These are phyloP conservation scores for Ustilago trichophora DNA, from an alignment of 1,284 basidiomycete species.

Conservation along the genomic window DNA sequence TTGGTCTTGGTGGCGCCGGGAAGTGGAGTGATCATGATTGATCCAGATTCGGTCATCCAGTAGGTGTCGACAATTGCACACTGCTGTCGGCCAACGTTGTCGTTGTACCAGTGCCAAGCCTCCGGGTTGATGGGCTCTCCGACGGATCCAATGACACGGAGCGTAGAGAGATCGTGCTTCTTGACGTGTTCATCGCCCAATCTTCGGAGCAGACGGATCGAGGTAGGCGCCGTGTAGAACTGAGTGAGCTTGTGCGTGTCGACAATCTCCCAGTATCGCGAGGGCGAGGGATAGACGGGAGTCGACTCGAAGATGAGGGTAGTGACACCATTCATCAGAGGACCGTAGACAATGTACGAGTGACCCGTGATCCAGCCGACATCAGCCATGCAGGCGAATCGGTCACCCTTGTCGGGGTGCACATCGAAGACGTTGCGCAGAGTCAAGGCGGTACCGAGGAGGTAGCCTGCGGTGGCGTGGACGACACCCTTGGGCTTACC, in stretches of 20 bases:
- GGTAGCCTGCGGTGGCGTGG: slow-evolving; percentile 56
- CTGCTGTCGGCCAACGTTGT: slow-evolving; percentile 85
- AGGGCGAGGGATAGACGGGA: slow-evolving; percentile 62
- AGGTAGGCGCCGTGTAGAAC: slow-evolving; percentile 58
- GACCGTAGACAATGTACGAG: slow-evolving; percentile 58
- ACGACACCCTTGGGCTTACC: slow-evolving; percentile 62
- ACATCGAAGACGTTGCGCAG: slow-evolving; percentile 61
- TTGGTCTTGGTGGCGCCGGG: slow-evolving; percentile 95
- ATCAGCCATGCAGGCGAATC: slow-evolving; percentile 52
- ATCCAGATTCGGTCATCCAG: slow-evolving; percentile 93
- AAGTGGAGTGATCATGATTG: slow-evolving; percentile 92
- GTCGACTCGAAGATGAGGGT: slow-evolving; percentile 64
- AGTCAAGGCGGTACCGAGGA: slow-evolving; percentile 53
- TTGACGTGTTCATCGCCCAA: too few species aligned
- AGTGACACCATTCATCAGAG: slow-evolving; percentile 56
- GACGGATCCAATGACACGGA: slow-evolving; percentile 47
- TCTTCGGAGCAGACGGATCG: slow-evolving; percentile 48
- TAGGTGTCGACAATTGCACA: slow-evolving; percentile 88
- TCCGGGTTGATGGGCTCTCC: slow-evolving; percentile 99
- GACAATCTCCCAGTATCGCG: slow-evolving; percentile 59
- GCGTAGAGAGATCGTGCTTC: too few species aligned
- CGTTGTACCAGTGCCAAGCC: slow-evolving; percentile 99
- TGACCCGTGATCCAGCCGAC: slow-evolving; percentile 56
- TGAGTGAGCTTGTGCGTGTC: slow-evolving; percentile 50
- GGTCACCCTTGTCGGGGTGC: slow-evolving; percentile 38